A percentile compares a stretch with the other conserved stretches of the same genome.
phyloP scores from a whole-genome alignment of 2,329 filamentous ascomycete species.

The Monosporascus sp. region DNA sequence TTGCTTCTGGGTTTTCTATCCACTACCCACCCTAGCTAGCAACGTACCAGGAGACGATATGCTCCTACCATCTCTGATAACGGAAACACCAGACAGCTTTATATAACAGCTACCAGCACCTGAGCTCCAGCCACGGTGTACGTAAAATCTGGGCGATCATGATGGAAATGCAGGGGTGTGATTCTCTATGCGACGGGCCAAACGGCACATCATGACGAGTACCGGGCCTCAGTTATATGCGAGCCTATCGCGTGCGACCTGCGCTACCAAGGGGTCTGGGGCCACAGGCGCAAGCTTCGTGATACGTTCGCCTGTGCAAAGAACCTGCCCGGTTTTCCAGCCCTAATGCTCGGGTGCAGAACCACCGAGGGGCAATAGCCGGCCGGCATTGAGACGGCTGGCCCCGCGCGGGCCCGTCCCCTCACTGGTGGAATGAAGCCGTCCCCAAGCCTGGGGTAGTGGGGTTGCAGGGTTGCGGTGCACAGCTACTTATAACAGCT shows the following conservation, averaged over 20 bases:
- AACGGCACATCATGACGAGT: too few relatives aligned
- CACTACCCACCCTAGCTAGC: too few relatives aligned
- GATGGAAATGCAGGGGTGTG: too few relatives aligned
- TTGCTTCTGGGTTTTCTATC: background rate
- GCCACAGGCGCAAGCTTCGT: conserved; percentile 1
- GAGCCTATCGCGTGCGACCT: conserved; percentile 10
- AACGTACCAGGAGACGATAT: too few relatives aligned
- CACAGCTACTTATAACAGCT: background rate
- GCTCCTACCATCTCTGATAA: too few relatives aligned
- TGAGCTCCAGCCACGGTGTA: too few relatives aligned
- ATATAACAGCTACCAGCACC: too few relatives aligned
- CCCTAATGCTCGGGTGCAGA: too few relatives aligned
- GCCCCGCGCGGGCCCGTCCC: conserved; percentile 2
- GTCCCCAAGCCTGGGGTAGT: conserved; percentile 5
- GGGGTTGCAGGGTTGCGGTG: background rate
- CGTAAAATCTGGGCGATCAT: too few relatives aligned
- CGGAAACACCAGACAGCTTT: too few relatives aligned
- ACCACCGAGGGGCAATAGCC: too few relatives aligned
- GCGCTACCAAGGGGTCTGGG: conserved; percentile 6
- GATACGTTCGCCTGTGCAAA: conserved; percentile 1
- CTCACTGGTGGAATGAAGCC: conserved; percentile 17
- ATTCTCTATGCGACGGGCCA: too few relatives aligned
- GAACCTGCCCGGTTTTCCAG: conserved; percentile 4
- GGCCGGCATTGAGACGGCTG: background rate
- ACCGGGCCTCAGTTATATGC: conserved; percentile 4